Evolutionary conservation across 2,329 filamentous ascomycete species (phyloP), one percentile per base, ranked within the genome.

Genomic region (Cladophialophora exuberans): DNA sequence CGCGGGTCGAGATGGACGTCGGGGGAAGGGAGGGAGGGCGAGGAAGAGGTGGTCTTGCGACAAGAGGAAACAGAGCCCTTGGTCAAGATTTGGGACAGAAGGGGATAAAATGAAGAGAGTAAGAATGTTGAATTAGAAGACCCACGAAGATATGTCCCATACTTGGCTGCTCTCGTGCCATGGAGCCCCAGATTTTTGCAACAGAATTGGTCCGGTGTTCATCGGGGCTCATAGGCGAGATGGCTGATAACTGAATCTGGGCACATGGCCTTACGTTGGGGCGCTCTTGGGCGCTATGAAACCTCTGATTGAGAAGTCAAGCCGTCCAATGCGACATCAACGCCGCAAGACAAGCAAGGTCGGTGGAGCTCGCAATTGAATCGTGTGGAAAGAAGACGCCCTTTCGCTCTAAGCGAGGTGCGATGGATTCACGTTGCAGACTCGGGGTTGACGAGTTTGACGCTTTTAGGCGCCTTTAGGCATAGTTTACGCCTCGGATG

Each of bases 401-500:
- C n/a, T n/a, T 7, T 50, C 23, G 15, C 22, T 54, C 31, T 39
- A 54, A 54, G 51, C 51, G 51, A 54, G 25, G 51, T 25, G 20
- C 20, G 26, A 26, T 23, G 39, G 36, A 49, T 42, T 35, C 22
- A 23, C 42, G 47, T n/a, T n/a, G n/a, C n/a, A n/a, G n/a, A n/a
- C n/a, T n/a, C n/a, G n/a, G n/a, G 17, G 36, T 38, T 26, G 25
- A 36, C 35, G 11, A 3, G 7, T 38, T 4, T 6, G 41, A 2
- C 9, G 9, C 28, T 28, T 47, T 50, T 58, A 58, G 46, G 39
- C 46, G 42, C 7, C 6, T 23, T 55, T 45, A 23, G 56, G 56
- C 38, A 58, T 31, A 22, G 56, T 51, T 42, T 58, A 58, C 56
- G 56, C 20, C 20, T 15, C 52, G 56, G 52, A 28, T 49, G 46